Evolutionary conservation across 2,329 filamentous ascomycete species (phyloP).

Genomic region (Hymenoscyphus repandus): DNA sequence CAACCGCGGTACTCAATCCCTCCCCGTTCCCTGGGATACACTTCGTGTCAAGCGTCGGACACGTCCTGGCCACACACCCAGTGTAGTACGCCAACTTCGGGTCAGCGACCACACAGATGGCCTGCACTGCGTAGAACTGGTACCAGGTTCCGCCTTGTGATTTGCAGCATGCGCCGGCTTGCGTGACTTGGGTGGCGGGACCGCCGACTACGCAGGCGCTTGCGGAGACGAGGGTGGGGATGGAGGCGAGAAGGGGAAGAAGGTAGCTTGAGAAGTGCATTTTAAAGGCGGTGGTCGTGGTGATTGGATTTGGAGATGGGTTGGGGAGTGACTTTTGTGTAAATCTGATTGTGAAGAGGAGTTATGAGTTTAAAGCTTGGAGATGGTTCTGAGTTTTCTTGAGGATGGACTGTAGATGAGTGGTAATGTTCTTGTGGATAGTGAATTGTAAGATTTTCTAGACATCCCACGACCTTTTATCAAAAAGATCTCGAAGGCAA

Average conservation of each 20-base stretch:
- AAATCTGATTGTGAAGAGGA: no score
- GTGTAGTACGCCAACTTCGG: constrained; percentile 5
- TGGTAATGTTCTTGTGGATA: neutral
- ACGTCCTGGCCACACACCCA: constrained; percentile 7
- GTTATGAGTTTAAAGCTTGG: no score
- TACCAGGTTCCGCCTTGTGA: constrained; percentile 20
- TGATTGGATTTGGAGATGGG: no score
- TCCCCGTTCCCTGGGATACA: constrained; percentile 21
- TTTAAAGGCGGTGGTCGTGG: neutral
- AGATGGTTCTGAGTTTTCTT: no score
- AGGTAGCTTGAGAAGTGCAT: constrained; percentile 13
- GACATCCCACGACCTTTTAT: neutral
- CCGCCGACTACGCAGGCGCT: constrained; percentile 21
- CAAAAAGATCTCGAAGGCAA: neutral
- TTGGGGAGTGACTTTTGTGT: no score
- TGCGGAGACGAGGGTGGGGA: constrained; percentile 9
- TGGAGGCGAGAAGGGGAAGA: constrained; percentile 3
- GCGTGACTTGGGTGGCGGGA: constrained; percentile 16
- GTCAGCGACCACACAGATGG: constrained; percentile 18
- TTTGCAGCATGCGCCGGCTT: constrained; percentile 17
- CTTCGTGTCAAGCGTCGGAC: constrained; percentile 13
- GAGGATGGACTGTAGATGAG: no score
- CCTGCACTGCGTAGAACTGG: constrained; percentile 22
- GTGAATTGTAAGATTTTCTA: neutral
- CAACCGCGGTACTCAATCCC: constrained; percentile 5